Base-by-base conservation (phyloP, 495 filamentous ascomycete genomes). In the Xylaria cubensis region DNA sequence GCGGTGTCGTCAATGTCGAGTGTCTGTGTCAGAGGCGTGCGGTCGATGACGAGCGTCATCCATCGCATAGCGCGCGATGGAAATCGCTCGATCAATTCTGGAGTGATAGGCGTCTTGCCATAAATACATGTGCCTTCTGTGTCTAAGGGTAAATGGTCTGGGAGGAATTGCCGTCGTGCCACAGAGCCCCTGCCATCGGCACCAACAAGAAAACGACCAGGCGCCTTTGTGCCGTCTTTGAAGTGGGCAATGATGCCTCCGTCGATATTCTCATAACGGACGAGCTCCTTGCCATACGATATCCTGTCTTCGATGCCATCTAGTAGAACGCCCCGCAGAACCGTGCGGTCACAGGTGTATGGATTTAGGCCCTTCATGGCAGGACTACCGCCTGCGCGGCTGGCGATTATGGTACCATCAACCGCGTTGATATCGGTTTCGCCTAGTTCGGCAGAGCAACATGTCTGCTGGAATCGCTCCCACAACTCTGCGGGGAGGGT, bases 301-400 rank as follows among this genome's bases (percentile, higher is more conserved):
- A 71, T 69, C 32, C 61, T 29, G 41, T 64, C 4, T 55, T 24
- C 41, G 15, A 89, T 68, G n/a, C 85, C 73, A 3, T 84, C 79
- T 0, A 88, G 88, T 7, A 90, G 80, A 10, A 90, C 74, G 13
- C 81, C 73, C 12, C 84, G 78, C 65, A 90, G 79, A 4, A 83
- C 83, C 13, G 85, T 62, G 80, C 13, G 90, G 80, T 39, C 84
- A 83, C 87, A 86, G 89, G 76, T 90, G 87, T 66, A 91, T 82
- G 0, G 89, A 12, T 62, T 90, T 13, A 91, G 76, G 0, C 87
- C 88, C 88, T 62, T 62, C 58, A 62, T 62, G 3, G 58, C 58
- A 62, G 58, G 58, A 21, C 89, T 90, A 70, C 89, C 88, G 17
- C 82, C 80, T 17, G 80, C 83, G 17, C 88, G 85, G 9, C 84